Evolutionary conservation across 2,329 filamentous ascomycete species (phyloP), one percentile per base, ranked within the genome.

Genomic region (Truncatella angustata): DNA sequence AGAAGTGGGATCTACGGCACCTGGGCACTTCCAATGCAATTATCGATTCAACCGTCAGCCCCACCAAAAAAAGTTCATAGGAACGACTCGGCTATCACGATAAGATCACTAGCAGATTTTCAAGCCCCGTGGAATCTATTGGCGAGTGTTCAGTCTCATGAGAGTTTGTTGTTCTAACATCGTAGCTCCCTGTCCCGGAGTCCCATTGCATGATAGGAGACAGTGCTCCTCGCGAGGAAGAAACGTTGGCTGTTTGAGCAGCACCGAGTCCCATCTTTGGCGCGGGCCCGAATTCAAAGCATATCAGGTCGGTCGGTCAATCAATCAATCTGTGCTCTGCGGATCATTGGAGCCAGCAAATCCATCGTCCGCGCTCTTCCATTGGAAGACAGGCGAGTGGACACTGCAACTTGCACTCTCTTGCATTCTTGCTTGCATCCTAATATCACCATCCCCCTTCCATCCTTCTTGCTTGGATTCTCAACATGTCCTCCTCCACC

Each of bases 401-500:
- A 20, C 39, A 44, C 49, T 45, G 49, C 49, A 51, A 51, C 37
- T 51, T 24, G 16, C 32, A 45, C 14, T 51, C 49, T 50, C 37
- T 50, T 43, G 37, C 37, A 44, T 51, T 16, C 9, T 6, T 34
- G 12, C 21, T n/a, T 23, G 35, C 46, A 39, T 45, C 37, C 26
- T 35, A 10, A 16, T 20, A 14, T 32, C 32, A 18, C 18, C 10
- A 21, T 24, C 11, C 20, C 32, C 23, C 34, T 28, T n/a, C n/a
- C 30, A n/a, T 35, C 24, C n/a, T 24, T 18, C 26, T 50, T 18
- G 24, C 36, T 46, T 36, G 14, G 26, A 63, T 66, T 57, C 61
- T 59, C 60, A 69, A 61, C 66, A 77, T 77, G 72, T 73, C 69
- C 60, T 73, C 72, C 60, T 60, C 64, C 43, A 49, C 72, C 69